These are phyloP conservation scores for Flueggea neowawraea DNA, from an alignment of 441 rosid species.

Conservation along the genomic window DNA sequence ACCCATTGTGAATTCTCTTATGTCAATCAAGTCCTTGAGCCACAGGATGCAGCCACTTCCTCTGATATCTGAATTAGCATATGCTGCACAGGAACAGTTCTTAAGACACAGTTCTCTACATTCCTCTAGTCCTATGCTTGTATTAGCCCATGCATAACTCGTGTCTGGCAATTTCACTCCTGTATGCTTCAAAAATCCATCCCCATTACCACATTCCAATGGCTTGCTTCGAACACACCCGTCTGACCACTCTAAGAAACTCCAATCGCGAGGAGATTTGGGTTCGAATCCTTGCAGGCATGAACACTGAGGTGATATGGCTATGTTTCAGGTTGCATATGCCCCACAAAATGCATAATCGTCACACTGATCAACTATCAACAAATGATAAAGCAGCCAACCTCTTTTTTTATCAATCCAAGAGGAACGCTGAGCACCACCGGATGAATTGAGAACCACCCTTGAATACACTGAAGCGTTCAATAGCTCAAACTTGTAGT, in stretches of 20 bases:
- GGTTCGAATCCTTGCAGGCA: conserved; percentile 53
- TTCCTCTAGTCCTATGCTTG: conserved; percentile 26
- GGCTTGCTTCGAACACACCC: conserved; percentile 50
- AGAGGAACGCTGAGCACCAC: conserved; percentile 32
- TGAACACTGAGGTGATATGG: conserved; percentile 50
- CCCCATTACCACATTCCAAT: conserved; percentile 32
- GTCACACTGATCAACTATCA: conserved; percentile 60
- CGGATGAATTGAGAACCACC: conserved; percentile 30
- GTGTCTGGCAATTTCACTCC: conserved; percentile 62
- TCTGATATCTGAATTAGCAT: conserved; percentile 42
- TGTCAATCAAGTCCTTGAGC: conserved; percentile 18
- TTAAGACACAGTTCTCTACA: conserved; percentile 37
- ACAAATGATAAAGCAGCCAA: conserved; percentile 47
- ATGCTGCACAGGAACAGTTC: conserved; percentile 66
- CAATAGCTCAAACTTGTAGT: conserved; percentile 27
- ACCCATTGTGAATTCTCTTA: conserved; percentile 8
- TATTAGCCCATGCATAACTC: conserved; percentile 21
- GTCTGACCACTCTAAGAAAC: conserved; percentile 34
- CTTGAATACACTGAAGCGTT: conserved; percentile 29
- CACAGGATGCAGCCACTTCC: conserved; percentile 68
- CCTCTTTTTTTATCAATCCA: conserved; percentile 30
- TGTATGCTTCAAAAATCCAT: conserved; percentile 35
- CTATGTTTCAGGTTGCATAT: conserved; percentile 39
- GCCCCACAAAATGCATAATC: conserved; percentile 40
- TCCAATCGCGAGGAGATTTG: conserved; percentile 40